Conservation (phyloP, 306 rosid genomes). For the Lithocarpus polystachyus region DNA sequence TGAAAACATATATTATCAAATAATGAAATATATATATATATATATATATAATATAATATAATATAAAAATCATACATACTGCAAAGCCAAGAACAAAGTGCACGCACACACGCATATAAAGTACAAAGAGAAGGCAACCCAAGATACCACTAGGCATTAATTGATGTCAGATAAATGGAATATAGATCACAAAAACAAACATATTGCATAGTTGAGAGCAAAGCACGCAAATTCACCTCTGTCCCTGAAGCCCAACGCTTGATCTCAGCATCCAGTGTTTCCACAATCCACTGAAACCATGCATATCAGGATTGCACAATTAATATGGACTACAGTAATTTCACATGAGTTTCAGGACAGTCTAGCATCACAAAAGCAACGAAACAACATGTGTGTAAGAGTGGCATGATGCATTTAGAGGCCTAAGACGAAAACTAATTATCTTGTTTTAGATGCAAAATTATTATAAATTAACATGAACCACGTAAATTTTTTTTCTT, state of each 20-base stretch:
- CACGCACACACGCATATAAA: neutral
- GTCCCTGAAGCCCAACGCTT: slow-evolving; percentile 99
- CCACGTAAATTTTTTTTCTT: no score
- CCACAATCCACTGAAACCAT: slow-evolving; percentile 66
- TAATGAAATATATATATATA: no score
- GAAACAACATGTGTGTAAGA: neutral
- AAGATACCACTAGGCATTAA: slow-evolving; percentile 12
- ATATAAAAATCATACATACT: no score
- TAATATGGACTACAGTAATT: slow-evolving; percentile 3
- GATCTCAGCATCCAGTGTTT: slow-evolving; percentile 84
- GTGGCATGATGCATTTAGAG: neutral
- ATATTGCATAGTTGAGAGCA: slow-evolving; percentile 89
- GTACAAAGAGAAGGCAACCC: neutral
- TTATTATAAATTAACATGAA: no score
- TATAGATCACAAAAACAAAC: slow-evolving; percentile 44
- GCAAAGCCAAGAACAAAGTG: no score
- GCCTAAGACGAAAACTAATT: no score
- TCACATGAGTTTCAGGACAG: neutral
- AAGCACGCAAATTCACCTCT: slow-evolving; percentile 93
- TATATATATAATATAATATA: no score
- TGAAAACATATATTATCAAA: no score
- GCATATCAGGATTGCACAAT: slow-evolving; percentile 23
- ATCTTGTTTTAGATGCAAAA: no score
- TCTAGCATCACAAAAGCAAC: neutral
- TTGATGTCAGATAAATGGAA: slow-evolving; percentile 6